Evolutionary conservation across 1,139 yeast species (phyloP).

Genomic region (Meyerozyma athensensis): DNA sequence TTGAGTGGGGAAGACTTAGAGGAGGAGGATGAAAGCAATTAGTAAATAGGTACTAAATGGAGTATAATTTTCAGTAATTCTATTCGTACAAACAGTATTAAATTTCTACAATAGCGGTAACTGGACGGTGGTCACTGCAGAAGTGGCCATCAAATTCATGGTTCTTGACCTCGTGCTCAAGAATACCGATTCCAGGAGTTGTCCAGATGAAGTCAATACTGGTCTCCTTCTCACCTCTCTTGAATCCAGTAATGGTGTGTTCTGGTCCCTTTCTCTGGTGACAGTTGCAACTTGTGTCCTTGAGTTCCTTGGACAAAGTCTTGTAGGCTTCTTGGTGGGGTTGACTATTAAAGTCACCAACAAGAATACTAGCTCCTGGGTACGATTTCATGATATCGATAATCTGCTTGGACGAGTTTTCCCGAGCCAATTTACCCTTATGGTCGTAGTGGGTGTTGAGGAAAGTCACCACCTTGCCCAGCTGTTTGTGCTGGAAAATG

Average conservation of each 20-base stretch:
- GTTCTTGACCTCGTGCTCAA: slow-evolving; percentile 12
- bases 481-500: slow-evolving; percentile 7
- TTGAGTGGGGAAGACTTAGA: slow-evolving; percentile 51
- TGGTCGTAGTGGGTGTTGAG: slow-evolving; percentile 15
- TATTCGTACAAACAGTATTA: slow-evolving; percentile 5
- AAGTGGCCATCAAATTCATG: slow-evolving; percentile 10
- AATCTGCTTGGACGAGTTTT: slow-evolving; percentile 9
- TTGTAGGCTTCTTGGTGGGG: slow-evolving; percentile 46
- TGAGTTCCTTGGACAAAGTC: slow-evolving; percentile 7
- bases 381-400: slow-evolving; percentile 10
- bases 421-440: slow-evolving; percentile 11
- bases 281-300: slow-evolving; percentile 9
- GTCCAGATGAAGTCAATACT: slow-evolving; percentile 15
- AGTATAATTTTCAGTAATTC: no score
- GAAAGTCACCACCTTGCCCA: slow-evolving; percentile 9
- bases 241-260: slow-evolving; percentile 12
- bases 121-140: slow-evolving; percentile 21
- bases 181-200: slow-evolving; percentile 6
- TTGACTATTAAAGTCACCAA: slow-evolving; percentile 53
- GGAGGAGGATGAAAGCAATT: slow-evolving; percentile 24
- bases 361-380: slow-evolving; percentile 13
- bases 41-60: no score
- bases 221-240: slow-evolving; percentile 14
- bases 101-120: slow-evolving; percentile 15
- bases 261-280: slow-evolving; percentile 11